Evolutionary conservation across 2,329 filamentous ascomycete genomes (phyloP), one percentile per base, ranked within the genome.

Genomic region (Pestalotiopsis sp.): DNA sequence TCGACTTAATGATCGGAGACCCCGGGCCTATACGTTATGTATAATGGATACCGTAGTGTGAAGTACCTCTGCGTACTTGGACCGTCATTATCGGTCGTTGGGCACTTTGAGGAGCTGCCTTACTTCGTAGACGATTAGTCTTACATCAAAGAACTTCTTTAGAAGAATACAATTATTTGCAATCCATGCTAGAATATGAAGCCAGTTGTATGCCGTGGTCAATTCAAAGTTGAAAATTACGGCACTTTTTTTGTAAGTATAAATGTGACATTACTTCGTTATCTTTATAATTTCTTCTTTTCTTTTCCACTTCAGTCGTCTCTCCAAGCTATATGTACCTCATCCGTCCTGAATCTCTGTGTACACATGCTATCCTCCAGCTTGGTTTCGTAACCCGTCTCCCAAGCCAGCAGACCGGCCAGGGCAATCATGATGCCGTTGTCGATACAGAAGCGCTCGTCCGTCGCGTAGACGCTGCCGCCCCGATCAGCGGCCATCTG

Each of bases 371-470:
- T 95, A 59, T 98, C 93, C 71, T 91, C 90, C 61, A 98, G 79
- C 7, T 87, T 83, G 1, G 94, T 98, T 69, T 82, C 86, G 77
- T 94, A 94, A 1, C 95, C 95, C 17, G 90, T 95, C 79, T 91
- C 86, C 78, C 92, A 96, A 1, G 95, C 95, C 75, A 98, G 79
- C 75, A 99, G 81, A 2, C 96, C 96, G 2, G 96, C 96, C 80
- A 99, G 95, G 1, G 96, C 96, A 83, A 99, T 99, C 96, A 99
- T 99, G 78, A 99, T 98, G 63, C 96, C 96, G 76, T 99, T 99
- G 81, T 99, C 96, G 75, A 99, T 99, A 79, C 96, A 99, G 80
- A 97, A 99, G 60, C 96, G 87, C 84, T 99, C 96, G 79, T 99
- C 96, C 0, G 95, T 98, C 27, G 96, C 95, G 82, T 93, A 98